Conservation (phyloP, 805 yeast genomes). For the Geotrichum ghanense region DNA sequence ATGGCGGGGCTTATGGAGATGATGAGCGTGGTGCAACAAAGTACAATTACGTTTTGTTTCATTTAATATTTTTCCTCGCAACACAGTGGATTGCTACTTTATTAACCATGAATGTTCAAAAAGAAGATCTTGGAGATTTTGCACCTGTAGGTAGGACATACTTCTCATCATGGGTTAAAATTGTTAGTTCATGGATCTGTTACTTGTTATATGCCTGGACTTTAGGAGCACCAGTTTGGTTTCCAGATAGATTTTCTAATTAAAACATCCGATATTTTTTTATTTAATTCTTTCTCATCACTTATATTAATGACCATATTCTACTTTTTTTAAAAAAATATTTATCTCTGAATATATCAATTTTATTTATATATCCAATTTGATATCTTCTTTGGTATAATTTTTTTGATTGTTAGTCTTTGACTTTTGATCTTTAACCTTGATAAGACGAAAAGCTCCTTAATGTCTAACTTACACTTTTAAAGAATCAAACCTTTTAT, state of each 20-base stretch:
- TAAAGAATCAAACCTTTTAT: no score
- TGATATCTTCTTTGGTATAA: no score
- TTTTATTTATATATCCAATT: no score
- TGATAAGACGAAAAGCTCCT: no score
- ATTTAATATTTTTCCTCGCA: constrained; percentile 83
- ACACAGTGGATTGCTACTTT: constrained; percentile 95
- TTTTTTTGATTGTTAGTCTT: no score
- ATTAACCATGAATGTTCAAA: constrained; percentile 81
- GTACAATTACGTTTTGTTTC: constrained; percentile 82
- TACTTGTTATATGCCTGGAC: constrained; percentile 83
- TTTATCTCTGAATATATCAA: no score
- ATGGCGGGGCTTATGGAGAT: constrained; percentile 35
- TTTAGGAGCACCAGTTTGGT: constrained; percentile 73
- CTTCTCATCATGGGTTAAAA: constrained; percentile 90
- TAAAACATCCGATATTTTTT: no score
- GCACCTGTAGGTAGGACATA: constrained; percentile 96
- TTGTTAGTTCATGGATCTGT: constrained; percentile 86
- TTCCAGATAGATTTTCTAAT: constrained; percentile 70
- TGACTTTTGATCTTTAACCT: no score
- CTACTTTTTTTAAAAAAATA: no score
- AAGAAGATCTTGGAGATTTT: constrained; percentile 75
- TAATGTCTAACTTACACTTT: no score
- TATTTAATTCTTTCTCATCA: no score
- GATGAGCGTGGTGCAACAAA: constrained; percentile 54
- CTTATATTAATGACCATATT: no score